phyloP scores from a whole-genome alignment of 2,329 filamentous ascomycete species.

The Epichloe elymi region DNA sequence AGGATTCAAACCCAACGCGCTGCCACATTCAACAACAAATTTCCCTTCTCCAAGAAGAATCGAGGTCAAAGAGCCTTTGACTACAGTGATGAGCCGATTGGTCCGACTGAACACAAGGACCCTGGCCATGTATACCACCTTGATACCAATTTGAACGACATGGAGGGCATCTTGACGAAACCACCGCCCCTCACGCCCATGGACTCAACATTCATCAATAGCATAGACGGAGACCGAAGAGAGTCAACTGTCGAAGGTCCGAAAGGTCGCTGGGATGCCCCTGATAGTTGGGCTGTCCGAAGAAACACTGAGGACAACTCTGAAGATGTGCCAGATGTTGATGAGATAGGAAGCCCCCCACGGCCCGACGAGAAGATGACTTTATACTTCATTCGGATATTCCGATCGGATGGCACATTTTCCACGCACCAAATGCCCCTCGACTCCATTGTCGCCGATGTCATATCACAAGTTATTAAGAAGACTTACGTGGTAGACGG shows the following conservation, averaged over 20 bases:
- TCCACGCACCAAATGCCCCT: slow-evolving; percentile 77
- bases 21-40: slow-evolving; percentile 48
- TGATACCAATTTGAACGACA: slow-evolving; percentile 77
- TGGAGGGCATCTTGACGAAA: slow-evolving; percentile 78
- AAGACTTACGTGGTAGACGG: slow-evolving; percentile 89
- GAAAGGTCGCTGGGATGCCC: slow-evolving; percentile 71
- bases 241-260: slow-evolving; percentile 22
- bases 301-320: slow-evolving; percentile 53
- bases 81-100: slow-evolving; percentile 44
- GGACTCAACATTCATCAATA: slow-evolving; percentile 38
- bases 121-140: slow-evolving; percentile 57
- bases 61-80: slow-evolving; percentile 34
- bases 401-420: slow-evolving; percentile 87
- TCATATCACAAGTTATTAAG: slow-evolving; percentile 81
- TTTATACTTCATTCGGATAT: slow-evolving; percentile 87
- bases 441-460: slow-evolving; percentile 73
- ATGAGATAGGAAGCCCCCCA: slow-evolving; percentile 54
- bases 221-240: slow-evolving; percentile 29
- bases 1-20: slow-evolving; percentile 21
- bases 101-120: slow-evolving; percentile 45
- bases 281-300: slow-evolving; percentile 92
- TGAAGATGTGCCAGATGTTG: slow-evolving; percentile 43
- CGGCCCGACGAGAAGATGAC: slow-evolving; percentile 61
- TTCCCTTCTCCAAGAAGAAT: slow-evolving; percentile 46
- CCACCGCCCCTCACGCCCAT: slow-evolving; percentile 60